Base-by-base conservation (phyloP, 2,329 filamentous ascomycete species). In the Exophiala aquamarina region DNA sequence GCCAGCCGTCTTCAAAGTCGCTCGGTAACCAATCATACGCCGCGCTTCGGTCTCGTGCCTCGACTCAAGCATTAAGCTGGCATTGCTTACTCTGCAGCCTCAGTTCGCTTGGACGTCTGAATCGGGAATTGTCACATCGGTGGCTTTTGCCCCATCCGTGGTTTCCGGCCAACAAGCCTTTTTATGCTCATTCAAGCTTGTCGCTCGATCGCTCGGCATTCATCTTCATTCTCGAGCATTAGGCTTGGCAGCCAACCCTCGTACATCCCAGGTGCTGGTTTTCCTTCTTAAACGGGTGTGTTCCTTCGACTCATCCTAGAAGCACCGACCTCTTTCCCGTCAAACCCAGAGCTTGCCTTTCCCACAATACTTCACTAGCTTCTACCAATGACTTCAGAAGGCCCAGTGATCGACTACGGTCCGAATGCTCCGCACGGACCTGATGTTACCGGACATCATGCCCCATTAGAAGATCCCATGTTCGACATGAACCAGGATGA, bases 401-500 rank as follows among this genome's bases (percentile, higher is more conserved):
- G 35, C 35, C 35, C 35, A 14, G 36, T 56, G 21, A 36, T 54
- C 20, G 44, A 55, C 38, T 58, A 47, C 37, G 55, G 55, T 11
- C 50, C 47, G 15, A 55, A 54, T 32, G 70, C 70, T 54, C 72
- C 72, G 50, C 71, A 75, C 62, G 72, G 72, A 47, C 70, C 72
- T 18, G 72, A 74, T 52, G 70, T 74, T 66, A 61, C 65, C 41
- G 71, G 69, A 42, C 66, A 61, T 31, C 71, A 74, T 53, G 63
- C 69, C 29, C 65, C 68, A 26, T 58, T 71, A 39, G 66, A 69
- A 59, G 63, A 70, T 29, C 47, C 52, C 28, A 37, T 50, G n/a
- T 56, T 63, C 58, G 58, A 65, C 56, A 84, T 84, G 80, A 77
- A 74, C 54, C 62, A 69, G 28, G 70, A 76, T 49, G 83, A 87